A percentile compares a stretch with the other conserved stretches of the same genome.
These are phyloP conservation scores for Picea engelmannii DNA, from an alignment of 83 land plant species.

Conservation along the genomic window DNA sequence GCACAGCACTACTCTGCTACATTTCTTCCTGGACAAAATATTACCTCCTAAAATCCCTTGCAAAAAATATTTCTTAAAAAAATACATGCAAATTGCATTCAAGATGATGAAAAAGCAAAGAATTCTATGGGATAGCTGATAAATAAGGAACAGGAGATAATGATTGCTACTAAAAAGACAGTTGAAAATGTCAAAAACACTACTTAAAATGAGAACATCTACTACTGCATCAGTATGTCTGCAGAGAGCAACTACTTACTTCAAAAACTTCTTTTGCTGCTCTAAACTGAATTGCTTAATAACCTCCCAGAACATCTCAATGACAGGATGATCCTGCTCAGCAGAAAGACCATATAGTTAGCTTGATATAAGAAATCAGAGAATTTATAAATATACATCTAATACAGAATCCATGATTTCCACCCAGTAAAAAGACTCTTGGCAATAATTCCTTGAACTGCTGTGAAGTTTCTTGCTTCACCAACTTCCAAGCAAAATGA, in stretches of 20 bases:
- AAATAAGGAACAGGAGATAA: neutral
- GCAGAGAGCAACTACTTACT: slow-evolving; percentile 40
- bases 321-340: slow-evolving; percentile 82
- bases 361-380: neutral
- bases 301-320: slow-evolving; percentile 93
- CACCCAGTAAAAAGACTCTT: too few species aligned
- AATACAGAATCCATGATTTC: neutral
- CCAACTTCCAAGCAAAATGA: too few species aligned
- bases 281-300: slow-evolving; percentile 66
- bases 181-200: neutral
- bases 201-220: neutral
- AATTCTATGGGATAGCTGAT: neutral
- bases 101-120: too few species aligned
- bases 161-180: neutral
- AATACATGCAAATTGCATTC: too few species aligned
- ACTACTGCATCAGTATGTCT: neutral
- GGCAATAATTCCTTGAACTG: too few species aligned
- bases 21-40: too few species aligned
- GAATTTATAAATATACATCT: neutral
- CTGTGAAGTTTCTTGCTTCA: too few species aligned
- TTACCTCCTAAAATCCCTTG: too few species aligned
- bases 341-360: neutral
- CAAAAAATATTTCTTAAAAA: too few species aligned
- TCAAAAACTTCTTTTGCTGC: slow-evolving; percentile 82
- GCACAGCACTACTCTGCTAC: too few species aligned